These are phyloP conservation scores for Pythium aquatile DNA, from an alignment of 352 stramenopile species.

Conservation along the genomic window DNA sequence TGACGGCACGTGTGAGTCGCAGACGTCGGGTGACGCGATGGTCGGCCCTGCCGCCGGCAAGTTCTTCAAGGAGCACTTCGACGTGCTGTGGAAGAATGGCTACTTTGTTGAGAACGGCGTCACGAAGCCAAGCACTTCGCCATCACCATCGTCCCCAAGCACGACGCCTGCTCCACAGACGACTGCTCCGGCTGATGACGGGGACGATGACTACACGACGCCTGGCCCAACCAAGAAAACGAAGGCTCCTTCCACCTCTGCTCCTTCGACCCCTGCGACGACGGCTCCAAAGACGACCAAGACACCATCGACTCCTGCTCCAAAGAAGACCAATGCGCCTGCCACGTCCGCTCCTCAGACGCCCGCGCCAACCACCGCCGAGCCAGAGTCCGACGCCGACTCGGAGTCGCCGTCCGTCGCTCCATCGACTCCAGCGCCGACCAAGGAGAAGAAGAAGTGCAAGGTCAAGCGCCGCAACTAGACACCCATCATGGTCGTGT, in stretches of 20 bases:
- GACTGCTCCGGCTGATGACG: not conserved
- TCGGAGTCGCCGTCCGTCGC: not conserved
- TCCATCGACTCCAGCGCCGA: not conserved
- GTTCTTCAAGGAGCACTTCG: conserved; percentile 36
- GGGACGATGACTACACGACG: not conserved
- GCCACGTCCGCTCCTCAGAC: not conserved
- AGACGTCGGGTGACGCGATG: conserved; percentile 23
- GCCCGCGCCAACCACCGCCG: not conserved
- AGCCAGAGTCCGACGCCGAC: not conserved
- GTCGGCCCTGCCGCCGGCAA: conserved; percentile 25
- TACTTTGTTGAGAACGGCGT: conserved; percentile 27
- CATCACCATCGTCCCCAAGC: not conserved
- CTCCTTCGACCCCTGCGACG: not conserved
- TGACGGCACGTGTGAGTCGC: conserved; percentile 28
- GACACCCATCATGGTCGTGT: not conserved
- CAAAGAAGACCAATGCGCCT: not conserved
- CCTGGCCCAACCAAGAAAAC: not conserved
- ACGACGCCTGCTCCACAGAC: not conserved
- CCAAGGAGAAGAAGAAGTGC: conserved; percentile 2
- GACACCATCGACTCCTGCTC: not conserved
- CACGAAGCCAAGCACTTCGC: not conserved
- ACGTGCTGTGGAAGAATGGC: conserved; percentile 35
- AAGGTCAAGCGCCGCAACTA: not conserved
- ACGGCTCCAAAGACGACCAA: not conserved
- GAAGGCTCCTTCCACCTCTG: too few relatives aligned